Evolutionary conservation across 148 eudicot genomes (phyloP), one percentile per base, ranked within the genome.

Genomic region (Camellia lanceoleosa): DNA sequence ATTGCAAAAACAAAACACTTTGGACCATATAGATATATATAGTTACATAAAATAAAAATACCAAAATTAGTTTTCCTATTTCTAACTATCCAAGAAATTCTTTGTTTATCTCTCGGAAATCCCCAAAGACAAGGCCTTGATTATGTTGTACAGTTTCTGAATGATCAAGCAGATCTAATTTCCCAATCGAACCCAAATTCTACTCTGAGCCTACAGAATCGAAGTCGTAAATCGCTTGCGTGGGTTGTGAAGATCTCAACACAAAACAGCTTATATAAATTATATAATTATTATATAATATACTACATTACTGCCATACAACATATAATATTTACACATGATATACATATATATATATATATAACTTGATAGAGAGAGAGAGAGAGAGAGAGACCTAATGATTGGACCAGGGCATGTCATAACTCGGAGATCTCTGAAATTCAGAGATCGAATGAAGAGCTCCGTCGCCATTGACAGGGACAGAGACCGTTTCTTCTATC

Each of bases 391-490:
- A 62, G 46, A 87, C 90, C 90, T 84, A 82, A 65, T 43, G 83
- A 78, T 77, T 72, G 86, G 79, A 16, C 78, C 72, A 61, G 71
- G 66, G 46, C n/a, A 60, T 30, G 9, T 51, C 38, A 55, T 19
- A 2, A 38, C 19, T 58, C 2, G 59, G 61, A 79, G 79, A 82
- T 66, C 38, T 83, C 79, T 46, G 63, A 85, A 78, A 60, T 67
- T 18, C 72, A 81, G 70, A 83, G 84, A 83, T 85, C 76, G 81
- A 80, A 78, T 68, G 84, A 77, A 77, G 82, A 85, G 73, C 85
- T 82, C 84, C 84, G 85, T 85, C 86, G 86, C 91, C 91, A 87
- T 86, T 80, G 71, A 80, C 85, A 80, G 49, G 54, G 59, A 61
- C 38, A 30, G 44, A 71, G 18, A 80, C 82, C 80, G 71, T 77